Conservation (phyloP, 2,329 filamentous ascomycete genomes). For the Bipolaris zeicola region DNA sequence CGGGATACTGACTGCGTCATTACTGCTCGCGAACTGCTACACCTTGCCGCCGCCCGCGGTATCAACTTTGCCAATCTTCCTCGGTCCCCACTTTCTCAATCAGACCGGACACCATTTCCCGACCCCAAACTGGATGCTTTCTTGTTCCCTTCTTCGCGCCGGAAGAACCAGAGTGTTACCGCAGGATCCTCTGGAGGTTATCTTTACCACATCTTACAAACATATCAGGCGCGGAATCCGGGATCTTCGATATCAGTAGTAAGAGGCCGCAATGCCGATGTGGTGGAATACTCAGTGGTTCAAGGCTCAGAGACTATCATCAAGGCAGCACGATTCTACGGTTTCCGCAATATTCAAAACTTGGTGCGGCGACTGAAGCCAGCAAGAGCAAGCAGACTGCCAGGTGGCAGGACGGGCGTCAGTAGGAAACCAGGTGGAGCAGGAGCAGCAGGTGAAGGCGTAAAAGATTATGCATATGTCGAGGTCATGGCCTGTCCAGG, state of each 20-base stretch:
- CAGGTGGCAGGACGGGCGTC: conserved; percentile 40
- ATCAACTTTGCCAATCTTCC: conserved; percentile 77
- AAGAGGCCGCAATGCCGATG: conserved; percentile 86
- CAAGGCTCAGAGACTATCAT: conserved; percentile 52
- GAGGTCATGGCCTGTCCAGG: conserved; percentile 99
- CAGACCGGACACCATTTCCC: conserved; percentile 67
- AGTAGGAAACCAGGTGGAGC: conserved; percentile 72
- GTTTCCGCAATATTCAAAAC: conserved; percentile 98
- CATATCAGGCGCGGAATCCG: conserved; percentile 71
- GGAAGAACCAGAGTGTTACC: conserved; percentile 53
- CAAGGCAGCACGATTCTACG: conserved; percentile 79
- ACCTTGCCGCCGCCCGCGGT: conserved; percentile 79
- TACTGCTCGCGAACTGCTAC: conserved; percentile 91
- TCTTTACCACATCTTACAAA: conserved; percentile 80
- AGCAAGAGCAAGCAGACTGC: conserved; percentile 65
- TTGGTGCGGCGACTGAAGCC: conserved; percentile 91
- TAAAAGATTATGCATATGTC: conserved; percentile 84
- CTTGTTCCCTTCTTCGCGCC: conserved; percentile 64
- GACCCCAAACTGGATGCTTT: conserved; percentile 73
- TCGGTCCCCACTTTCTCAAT: conserved; percentile 58
- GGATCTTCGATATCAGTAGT: conserved; percentile 73
- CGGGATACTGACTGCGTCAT: conserved; percentile 98
- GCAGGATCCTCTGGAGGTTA: conserved; percentile 89
- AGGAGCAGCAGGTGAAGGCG: conserved; percentile 62
- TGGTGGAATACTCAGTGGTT: conserved; percentile 79